Conservation (phyloP, 2,329 filamentous ascomycete species). For the Talaromyces pinophilus region DNA sequence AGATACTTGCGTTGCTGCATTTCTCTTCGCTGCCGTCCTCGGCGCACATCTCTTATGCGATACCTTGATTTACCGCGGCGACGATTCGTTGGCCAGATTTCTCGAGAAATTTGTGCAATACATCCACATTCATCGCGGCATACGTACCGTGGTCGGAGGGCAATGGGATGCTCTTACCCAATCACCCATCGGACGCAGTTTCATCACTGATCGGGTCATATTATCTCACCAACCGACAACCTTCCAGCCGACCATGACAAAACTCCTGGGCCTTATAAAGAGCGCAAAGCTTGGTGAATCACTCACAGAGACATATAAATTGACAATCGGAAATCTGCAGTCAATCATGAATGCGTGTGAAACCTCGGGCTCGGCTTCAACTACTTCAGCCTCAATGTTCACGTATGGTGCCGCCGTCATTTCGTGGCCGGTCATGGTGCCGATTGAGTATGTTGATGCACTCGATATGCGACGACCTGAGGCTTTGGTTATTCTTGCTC, state of each 20-base stretch:
- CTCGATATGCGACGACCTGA: constrained; percentile 36
- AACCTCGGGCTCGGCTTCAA: background rate
- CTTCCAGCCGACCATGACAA: background rate
- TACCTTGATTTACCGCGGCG: constrained; percentile 4
- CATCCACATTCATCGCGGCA: constrained; percentile 3
- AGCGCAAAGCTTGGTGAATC: background rate
- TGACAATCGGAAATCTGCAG: background rate
- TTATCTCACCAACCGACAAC: background rate
- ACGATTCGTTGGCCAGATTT: background rate
- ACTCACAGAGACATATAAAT: background rate
- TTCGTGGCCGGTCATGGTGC: constrained; percentile 4
- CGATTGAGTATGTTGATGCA: constrained; percentile 39
- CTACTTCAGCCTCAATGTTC: background rate
- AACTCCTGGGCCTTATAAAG: background rate
- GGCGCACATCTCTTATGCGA: constrained; percentile 12
- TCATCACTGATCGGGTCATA: background rate
- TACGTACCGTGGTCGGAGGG: background rate
- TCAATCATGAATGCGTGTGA: background rate
- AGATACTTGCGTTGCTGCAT: constrained; percentile 4
- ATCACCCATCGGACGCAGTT: background rate
- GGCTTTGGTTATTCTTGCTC: constrained; percentile 40
- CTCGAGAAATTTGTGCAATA: constrained; percentile 10
- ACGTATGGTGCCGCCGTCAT: background rate
- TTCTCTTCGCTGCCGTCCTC: constrained; percentile 13
- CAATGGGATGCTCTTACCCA: background rate